A percentile compares a stretch with the other conserved stretches of the same genome.
Evolutionary conservation across 1,284 basidiomycete species (phyloP).

Genomic region (Ustanciosporium gigantosporum): DNA sequence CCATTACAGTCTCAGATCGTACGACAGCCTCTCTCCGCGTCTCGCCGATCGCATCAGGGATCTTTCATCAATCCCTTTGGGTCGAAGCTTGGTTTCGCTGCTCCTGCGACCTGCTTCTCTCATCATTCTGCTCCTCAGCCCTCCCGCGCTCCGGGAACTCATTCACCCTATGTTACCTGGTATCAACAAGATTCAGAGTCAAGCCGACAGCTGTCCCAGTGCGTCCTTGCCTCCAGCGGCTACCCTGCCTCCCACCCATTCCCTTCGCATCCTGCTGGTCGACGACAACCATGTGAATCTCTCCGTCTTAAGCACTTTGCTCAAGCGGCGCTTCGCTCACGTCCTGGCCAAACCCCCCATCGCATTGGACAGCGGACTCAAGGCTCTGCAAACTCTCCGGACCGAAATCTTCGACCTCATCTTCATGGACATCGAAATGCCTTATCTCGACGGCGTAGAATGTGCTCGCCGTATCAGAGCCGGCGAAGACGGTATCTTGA

Average conservation of each 20-base stretch:
- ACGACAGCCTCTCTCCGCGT: background rate
- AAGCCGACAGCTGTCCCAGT: slow-evolving; percentile 5
- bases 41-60: background rate
- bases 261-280: slow-evolving; percentile 49
- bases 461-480: slow-evolving; percentile 42
- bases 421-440: slow-evolving; percentile 55
- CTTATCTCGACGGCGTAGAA: slow-evolving; percentile 46
- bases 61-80: background rate
- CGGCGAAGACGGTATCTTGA: slow-evolving; percentile 43
- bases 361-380: slow-evolving; percentile 45
- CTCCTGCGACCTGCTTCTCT: background rate
- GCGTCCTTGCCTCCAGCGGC: too few species aligned
- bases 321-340: slow-evolving; percentile 44
- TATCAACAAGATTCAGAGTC: too few species aligned
- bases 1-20: background rate
- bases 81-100: background rate
- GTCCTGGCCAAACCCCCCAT: slow-evolving; percentile 37
- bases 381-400: slow-evolving; percentile 47
- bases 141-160: background rate
- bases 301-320: slow-evolving; percentile 38
- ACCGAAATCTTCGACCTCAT: slow-evolving; percentile 48
- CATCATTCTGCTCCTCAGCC: background rate
- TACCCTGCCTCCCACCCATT: slow-evolving; percentile 22
- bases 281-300: slow-evolving; percentile 56
- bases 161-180: slow-evolving; percentile 1